Conservation (phyloP, 2,329 filamentous ascomycete genomes). For the Akanthomyces dipterigenus region DNA sequence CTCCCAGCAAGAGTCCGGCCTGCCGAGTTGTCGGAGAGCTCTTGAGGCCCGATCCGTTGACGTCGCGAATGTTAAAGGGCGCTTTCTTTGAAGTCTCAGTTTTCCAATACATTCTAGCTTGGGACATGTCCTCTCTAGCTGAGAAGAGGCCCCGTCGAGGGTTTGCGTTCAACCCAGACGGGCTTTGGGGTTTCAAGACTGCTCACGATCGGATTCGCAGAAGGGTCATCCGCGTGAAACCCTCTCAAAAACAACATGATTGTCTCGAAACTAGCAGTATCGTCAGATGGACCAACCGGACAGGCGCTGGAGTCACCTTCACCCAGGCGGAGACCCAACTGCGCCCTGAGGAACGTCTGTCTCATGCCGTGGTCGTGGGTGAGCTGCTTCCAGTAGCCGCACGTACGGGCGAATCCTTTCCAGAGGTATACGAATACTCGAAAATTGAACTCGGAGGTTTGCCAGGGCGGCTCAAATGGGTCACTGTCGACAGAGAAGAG, state of each 20-base stretch:
- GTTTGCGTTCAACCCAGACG: neutral
- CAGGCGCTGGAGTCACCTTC: neutral
- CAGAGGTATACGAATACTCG: neutral
- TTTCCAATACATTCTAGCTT: neutral
- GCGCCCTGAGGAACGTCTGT: no score
- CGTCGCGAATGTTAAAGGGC: no score
- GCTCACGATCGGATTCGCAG: neutral
- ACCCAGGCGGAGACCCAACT: neutral
- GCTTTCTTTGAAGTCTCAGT: no score
- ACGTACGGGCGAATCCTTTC: neutral
- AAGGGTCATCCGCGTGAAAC: no score
- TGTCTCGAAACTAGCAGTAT: accelerated
- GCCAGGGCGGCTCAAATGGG: neutral
- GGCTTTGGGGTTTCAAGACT: neutral
- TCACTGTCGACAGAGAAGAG: neutral
- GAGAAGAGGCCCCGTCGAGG: no score
- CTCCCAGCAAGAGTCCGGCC: no score
- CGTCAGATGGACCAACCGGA: neutral
- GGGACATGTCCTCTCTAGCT: neutral
- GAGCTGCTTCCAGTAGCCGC: neutral
- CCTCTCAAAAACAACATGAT: no score
- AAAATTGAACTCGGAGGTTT: no score
- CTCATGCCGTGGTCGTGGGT: neutral
- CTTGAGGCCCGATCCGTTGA: no score
- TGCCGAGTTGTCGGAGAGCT: no score